Evolutionary conservation across 2,329 filamentous ascomycete genomes (phyloP), one percentile per base, ranked within the genome.

Genomic region (Incumbomyces lentus): DNA sequence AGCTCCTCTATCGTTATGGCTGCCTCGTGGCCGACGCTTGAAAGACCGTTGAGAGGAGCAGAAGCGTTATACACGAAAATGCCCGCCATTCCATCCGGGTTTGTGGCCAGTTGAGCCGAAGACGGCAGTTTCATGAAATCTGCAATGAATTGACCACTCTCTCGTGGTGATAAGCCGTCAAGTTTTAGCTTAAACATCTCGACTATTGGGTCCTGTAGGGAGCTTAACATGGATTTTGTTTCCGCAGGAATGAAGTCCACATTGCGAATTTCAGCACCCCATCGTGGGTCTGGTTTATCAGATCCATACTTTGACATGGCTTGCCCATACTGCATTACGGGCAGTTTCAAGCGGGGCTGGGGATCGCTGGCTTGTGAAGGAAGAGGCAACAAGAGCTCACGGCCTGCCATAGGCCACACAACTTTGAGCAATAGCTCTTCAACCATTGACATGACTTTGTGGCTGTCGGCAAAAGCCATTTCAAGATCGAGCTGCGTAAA

Each of bases 401-500:
- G 41, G 8, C 34, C 41, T 13, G 34, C 41, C 16, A 37, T 11
- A 1, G 53, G 51, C 52, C 49, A 53, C 8, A 56, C 36, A n/a
- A 43, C 46, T 12, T 48, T 38, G n/a, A 53, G 33, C 32, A 56
- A 18, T 8, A 56, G 37, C 2, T 59, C 58, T 53, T 71, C 67
- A 8, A 79, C 67, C 2, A 65, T 64, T 8, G 59, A 57, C 78
- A 86, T 89, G 7, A 94, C 82, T 53, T 83, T 75, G 40, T 79
- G 64, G 6, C 82, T 83, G 5, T 71, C 79, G 0, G 83, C 81
- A 66, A 95, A 98, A 0, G 85, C 79, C 83, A 94, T 92, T 63
- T 98, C 92, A 56, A 98, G 65, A 75, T 98, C 92, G 43, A 95
- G 75, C 80, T 92, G 88, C 1, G 92, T 95, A 60, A 98, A 98